Conservation (phyloP, 345 rosid genomes). For the Salix koriyanagi region DNA sequence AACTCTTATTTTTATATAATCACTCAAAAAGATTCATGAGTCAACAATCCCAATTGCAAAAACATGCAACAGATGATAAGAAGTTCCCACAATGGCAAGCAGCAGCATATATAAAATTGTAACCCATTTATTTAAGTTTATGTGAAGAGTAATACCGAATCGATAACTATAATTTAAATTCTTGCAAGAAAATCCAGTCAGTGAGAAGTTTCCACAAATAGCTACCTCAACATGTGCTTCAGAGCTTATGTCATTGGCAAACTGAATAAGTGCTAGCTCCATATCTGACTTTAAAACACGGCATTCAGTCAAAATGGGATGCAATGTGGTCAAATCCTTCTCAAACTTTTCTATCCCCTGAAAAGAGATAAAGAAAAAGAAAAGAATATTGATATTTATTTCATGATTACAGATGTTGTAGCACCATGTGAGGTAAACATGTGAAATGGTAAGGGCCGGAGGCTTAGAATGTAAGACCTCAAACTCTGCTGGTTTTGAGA, state of each 20-base stretch:
- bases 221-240: slow-evolving; percentile 92
- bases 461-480: slow-evolving; percentile 42
- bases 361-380: slow-evolving; percentile 11
- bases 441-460: slow-evolving; percentile 8
- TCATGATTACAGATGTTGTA: not conserved
- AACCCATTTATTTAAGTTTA: not conserved
- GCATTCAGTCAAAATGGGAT: slow-evolving; percentile 91
- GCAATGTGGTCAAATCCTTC: slow-evolving; percentile 63
- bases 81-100: not conserved
- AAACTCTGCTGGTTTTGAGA: slow-evolving; percentile 77
- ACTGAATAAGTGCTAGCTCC: slow-evolving; percentile 82
- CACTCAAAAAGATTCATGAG: too few relatives aligned
- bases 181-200: not conserved
- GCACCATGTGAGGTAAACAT: not conserved
- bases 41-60: not conserved
- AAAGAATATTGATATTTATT: slow-evolving; percentile 3
- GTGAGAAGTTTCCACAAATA: not conserved
- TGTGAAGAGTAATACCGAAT: not conserved
- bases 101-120: not conserved
- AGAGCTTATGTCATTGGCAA: slow-evolving; percentile 94
- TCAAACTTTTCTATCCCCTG: slow-evolving; percentile 76
- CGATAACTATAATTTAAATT: not conserved
- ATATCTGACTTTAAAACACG: slow-evolving; percentile 73
- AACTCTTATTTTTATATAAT: not conserved
- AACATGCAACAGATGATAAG: not conserved